Evolutionary conservation across 2,329 filamentous ascomycete species (phyloP).

Genomic region (Colletotrichum lentis): DNA sequence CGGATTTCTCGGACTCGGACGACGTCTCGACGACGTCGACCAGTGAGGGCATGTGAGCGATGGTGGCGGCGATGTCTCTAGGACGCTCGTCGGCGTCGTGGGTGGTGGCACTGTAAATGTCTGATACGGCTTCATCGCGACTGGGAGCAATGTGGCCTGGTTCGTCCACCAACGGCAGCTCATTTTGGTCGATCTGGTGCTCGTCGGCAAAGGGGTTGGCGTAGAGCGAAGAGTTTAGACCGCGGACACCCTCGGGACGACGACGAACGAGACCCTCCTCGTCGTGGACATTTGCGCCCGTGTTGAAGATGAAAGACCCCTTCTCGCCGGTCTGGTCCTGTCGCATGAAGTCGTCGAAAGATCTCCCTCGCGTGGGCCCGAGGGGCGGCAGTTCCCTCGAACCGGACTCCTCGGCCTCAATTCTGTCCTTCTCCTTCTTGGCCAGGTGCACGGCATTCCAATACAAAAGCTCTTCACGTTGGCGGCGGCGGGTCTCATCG

Average conservation of each 20-base stretch:
- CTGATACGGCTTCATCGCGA: constrained; percentile 59
- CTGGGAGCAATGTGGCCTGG: constrained; percentile 54
- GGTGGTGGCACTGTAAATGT: constrained; percentile 67
- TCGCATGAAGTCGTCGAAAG: constrained; percentile 68
- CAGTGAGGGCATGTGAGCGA: constrained; percentile 44
- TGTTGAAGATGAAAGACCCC: constrained; percentile 67
- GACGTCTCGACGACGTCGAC: constrained; percentile 45
- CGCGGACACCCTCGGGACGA: constrained; percentile 56
- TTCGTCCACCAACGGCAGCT: constrained; percentile 47
- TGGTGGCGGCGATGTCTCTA: constrained; percentile 39
- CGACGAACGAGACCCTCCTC: constrained; percentile 59
- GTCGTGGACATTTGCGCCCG: constrained; percentile 57
- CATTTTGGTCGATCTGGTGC: constrained; percentile 60
- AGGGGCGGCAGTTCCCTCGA: constrained; percentile 31
- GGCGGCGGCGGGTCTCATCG: constrained; percentile 66
- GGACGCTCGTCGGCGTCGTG: constrained; percentile 45
- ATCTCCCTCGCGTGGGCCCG: constrained; percentile 47
- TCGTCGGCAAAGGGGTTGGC: constrained; percentile 69
- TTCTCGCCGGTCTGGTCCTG: constrained; percentile 60
- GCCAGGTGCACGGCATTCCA: constrained; percentile 67
- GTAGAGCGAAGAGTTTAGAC: constrained; percentile 57
- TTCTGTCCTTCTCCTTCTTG: constrained; percentile 52
- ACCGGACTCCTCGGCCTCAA: constrained; percentile 38
- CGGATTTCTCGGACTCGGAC: constrained; percentile 31
- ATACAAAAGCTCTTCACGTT: constrained; percentile 71